Evolutionary conservation across 2,329 filamentous ascomycete species (phyloP).

Genomic region (Didymella exigua): DNA sequence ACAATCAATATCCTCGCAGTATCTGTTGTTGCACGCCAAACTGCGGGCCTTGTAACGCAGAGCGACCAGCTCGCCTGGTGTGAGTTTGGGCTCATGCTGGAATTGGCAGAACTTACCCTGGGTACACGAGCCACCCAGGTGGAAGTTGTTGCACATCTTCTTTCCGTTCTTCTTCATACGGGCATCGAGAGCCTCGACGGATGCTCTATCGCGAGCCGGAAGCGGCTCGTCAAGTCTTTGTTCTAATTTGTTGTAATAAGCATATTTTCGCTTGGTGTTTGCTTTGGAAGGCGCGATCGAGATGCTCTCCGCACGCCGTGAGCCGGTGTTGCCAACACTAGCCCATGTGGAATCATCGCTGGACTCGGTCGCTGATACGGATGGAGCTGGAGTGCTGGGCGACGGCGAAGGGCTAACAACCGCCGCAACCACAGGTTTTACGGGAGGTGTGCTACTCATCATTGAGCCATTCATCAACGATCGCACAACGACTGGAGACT

Average conservation of each 20-base stretch:
- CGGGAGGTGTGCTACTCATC: conserved; percentile 21
- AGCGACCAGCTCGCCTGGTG: conserved; percentile 46
- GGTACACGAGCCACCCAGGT: conserved; percentile 47
- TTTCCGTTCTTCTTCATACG: conserved; percentile 40
- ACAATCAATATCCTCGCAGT: conserved; percentile 51
- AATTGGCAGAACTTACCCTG: conserved; percentile 52
- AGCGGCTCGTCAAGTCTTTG: conserved; percentile 52
- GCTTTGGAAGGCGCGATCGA: conserved; percentile 43
- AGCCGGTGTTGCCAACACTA: conserved; percentile 49
- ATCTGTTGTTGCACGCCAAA: conserved; percentile 46
- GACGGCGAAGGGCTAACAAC: conserved; percentile 25
- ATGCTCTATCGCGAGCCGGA: conserved; percentile 34
- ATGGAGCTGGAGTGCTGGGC: conserved; percentile 30
- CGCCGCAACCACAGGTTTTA: conserved; percentile 19
- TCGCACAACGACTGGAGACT: conserved; percentile 17
- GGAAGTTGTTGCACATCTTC: conserved; percentile 46
- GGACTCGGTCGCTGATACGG: conserved; percentile 20
- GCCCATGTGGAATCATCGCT: conserved; percentile 39
- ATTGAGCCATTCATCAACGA: conserved; percentile 20
- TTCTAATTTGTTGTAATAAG: conserved; percentile 51
- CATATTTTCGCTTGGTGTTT: conserved; percentile 42
- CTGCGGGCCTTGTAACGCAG: conserved; percentile 52
- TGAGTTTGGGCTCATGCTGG: conserved; percentile 50
- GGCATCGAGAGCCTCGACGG: conserved; percentile 32
- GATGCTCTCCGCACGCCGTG: conserved; percentile 42